phyloP scores from a whole-genome alignment of 2,329 filamentous ascomycete species.

The Leptoxyphium fumago region DNA sequence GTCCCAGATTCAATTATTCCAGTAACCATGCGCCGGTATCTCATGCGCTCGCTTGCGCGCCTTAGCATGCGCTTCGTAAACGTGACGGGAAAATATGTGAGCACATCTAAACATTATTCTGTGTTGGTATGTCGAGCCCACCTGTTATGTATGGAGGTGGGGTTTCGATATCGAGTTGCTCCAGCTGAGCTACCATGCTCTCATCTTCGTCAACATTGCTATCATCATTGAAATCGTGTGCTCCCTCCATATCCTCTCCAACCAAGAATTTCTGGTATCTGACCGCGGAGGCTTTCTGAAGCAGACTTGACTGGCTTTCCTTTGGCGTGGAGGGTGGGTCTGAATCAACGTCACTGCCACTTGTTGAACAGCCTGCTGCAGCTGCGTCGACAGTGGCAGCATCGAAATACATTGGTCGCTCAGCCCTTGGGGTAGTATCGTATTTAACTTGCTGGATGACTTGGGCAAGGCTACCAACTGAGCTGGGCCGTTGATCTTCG shows the following conservation, averaged over 20 bases:
- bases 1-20: too few species aligned
- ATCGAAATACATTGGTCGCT: slow-evolving; percentile 24
- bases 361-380: neutral
- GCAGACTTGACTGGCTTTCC: neutral
- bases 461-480: slow-evolving; percentile 25
- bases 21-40: too few species aligned
- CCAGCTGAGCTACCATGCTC: neutral
- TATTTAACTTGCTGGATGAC: slow-evolving; percentile 29
- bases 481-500: slow-evolving; percentile 29
- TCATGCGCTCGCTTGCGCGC: too few species aligned
- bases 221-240: neutral
- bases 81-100: too few species aligned
- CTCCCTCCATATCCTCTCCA: neutral
- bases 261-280: neutral
- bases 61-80: too few species aligned
- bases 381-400: slow-evolving; percentile 1
- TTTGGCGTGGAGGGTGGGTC: neutral
- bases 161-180: neutral
- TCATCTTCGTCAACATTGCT: neutral
- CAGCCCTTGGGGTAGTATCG: slow-evolving; percentile 29
- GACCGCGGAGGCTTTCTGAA: neutral
- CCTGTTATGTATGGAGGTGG: neutral
- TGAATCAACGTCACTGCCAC: neutral
- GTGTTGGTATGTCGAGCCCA: neutral
- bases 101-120: neutral